Base-by-base conservation (phyloP, 352 stramenopile genomes). In the Phytophthora meadii region DNA sequence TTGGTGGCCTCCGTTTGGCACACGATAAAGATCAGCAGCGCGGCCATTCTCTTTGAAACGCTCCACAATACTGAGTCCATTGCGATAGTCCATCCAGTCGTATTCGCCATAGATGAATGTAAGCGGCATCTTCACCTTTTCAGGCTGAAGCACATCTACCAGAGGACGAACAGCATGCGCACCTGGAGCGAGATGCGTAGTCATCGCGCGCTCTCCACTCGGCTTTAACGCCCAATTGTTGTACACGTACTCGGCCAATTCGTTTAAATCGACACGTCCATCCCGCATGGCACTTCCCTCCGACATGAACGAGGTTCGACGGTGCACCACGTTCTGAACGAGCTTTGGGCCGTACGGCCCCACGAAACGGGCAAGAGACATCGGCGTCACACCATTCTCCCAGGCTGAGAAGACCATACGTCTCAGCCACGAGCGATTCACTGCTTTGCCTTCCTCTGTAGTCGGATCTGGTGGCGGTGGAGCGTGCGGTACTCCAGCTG, bases 11-110 rank as follows among this genome's bases (percentile, higher is more conserved):
- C 77, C 77, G 44, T 77, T 78, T 32, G 81, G 79, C 34, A 95
- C 79, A 53, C 80, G 74, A 42, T 87, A 74, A n/a, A 95, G 68
- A 41, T 78, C 65, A 28, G 84, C 76, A 9, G 59, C 48, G 17
- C 70, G 72, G 10, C 54, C 68, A 0, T 70, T 60, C 5, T 68
- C 44, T 22, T 71, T 65, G n/a, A 94, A 85, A 4, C 61, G 61
- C 19, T 92, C 68, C 11, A 93, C 79, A n/a, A 95, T 79, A 12
- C 76, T 62, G 44, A 79, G 58, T 17, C 84, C 83, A 50, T 90
- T 81, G 37, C 73, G 74, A 55, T 88, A 92, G 70, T 95, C 85
- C 87, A 95, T 95, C 87, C 87, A 95, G 70, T 95, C 87, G 28
- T 76, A 84, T 25, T 92, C 80, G 40, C 86, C 84, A 58, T 94